Conservation (phyloP, 2,329 filamentous ascomycete genomes). For the Sphaceloma murrayae region DNA sequence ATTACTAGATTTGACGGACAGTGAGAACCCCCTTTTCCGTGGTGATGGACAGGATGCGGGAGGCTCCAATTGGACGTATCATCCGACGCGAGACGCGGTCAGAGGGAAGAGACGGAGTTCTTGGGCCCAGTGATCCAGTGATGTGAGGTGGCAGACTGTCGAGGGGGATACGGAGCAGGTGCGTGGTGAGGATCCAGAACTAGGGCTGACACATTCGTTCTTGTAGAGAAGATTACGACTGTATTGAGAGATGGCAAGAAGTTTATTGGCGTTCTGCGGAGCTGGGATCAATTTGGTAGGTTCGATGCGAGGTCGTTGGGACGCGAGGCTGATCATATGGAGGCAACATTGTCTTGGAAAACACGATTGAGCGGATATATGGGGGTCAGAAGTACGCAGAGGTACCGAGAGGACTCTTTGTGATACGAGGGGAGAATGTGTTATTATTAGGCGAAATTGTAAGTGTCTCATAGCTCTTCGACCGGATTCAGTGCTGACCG, state of each 20-base stretch:
- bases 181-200: neutral
- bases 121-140: no score
- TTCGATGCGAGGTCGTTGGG: neutral
- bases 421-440: conserved; percentile 96
- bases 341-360: conserved; percentile 94
- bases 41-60: neutral
- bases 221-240: conserved; percentile 83
- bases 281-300: conserved; percentile 95
- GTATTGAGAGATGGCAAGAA: conserved; percentile 89
- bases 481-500: neutral
- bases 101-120: no score
- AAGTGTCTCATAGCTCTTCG: conserved; percentile 22
- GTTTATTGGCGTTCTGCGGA: conserved; percentile 81
- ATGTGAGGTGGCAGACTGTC: no score
- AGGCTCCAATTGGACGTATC: no score
- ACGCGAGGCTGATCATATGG: conserved; percentile 9
- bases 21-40: conserved; percentile 56
- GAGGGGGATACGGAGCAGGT: no score
- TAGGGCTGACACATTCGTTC: conserved; percentile 23
- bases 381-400: conserved; percentile 69
- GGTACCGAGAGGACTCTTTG: conserved; percentile 73
- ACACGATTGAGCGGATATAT: conserved; percentile 83
- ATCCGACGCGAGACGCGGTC: no score
- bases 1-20: conserved; percentile 91
- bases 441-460: conserved; percentile 83